phyloP scores from a whole-genome alignment of 75 land plant species.

The Selaginella tamariscina region DNA sequence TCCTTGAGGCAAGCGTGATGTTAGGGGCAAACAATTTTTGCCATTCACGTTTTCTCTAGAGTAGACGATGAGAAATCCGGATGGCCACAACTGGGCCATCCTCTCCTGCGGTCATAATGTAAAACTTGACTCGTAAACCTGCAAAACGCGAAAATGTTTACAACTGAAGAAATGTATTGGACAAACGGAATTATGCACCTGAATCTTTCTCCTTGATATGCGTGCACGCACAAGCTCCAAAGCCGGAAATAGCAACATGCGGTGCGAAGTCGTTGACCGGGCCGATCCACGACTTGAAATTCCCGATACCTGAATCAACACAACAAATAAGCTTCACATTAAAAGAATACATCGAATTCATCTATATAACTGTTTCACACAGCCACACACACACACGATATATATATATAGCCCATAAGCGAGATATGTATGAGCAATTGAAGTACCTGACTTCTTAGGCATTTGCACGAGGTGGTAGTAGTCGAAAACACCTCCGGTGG shows the following conservation, averaged over 20 bases:
- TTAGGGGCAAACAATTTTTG: too few species aligned
- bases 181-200: constrained; percentile 30
- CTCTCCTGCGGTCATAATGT: constrained; percentile 42
- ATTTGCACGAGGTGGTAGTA: constrained; percentile 32
- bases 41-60: constrained; percentile 11
- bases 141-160: constrained; percentile 2
- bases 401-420: too few species aligned
- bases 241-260: constrained; percentile 30
- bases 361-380: too few species aligned
- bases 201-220: constrained; percentile 62
- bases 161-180: neutral
- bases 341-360: too few species aligned
- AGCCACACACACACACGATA: too few species aligned
- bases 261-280: constrained; percentile 46
- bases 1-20: too few species aligned
- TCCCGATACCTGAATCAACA: constrained; percentile 16
- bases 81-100: constrained; percentile 58
- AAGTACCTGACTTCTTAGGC: constrained; percentile 32
- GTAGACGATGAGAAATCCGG: constrained; percentile 74
- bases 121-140: constrained; percentile 62
- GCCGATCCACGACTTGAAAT: constrained; percentile 56
- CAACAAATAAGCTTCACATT: too few species aligned
- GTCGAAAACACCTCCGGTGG: constrained; percentile 60
- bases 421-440: neutral
- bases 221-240: constrained; percentile 70